Percentiles rank a stretch among this genome's conserved stretches.
Conservation (phyloP, 345 rosid genomes). For the Triadica sebifera region DNA sequence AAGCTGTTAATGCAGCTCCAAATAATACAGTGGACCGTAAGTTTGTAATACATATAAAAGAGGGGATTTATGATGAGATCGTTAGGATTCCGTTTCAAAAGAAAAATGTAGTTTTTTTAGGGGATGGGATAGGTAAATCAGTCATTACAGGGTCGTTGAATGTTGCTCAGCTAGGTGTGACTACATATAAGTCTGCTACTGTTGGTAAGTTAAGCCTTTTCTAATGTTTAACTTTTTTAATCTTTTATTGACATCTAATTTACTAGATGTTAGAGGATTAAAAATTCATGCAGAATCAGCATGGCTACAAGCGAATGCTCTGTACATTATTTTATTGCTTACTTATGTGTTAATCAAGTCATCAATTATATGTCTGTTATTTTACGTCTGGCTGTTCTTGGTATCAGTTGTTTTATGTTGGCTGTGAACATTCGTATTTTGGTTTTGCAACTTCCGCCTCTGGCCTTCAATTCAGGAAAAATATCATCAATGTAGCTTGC, state of each 20-base stretch:
- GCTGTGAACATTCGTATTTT: background rate
- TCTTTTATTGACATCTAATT: background rate
- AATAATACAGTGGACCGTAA: slow-evolving; percentile 30
- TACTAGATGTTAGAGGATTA: background rate
- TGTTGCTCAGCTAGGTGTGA: slow-evolving; percentile 57
- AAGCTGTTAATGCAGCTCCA: slow-evolving; percentile 77
- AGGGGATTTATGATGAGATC: slow-evolving; percentile 70
- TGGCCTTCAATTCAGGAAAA: background rate
- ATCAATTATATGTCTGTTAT: too few relatives aligned
- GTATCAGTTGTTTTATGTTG: background rate
- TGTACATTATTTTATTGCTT: background rate
- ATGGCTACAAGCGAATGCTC: background rate
- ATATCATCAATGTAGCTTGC: background rate
- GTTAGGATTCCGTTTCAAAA: slow-evolving; percentile 72
- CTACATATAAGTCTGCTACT: slow-evolving; percentile 73
- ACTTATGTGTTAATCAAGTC: too few relatives aligned
- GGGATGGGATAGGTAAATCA: slow-evolving; percentile 83
- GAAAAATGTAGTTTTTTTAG: slow-evolving; percentile 75
- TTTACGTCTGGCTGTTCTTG: background rate
- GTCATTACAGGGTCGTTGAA: slow-evolving; percentile 60
- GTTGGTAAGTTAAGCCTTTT: slow-evolving; percentile 51
- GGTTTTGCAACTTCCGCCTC: background rate
- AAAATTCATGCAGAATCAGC: background rate
- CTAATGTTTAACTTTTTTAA: background rate
- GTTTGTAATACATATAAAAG: slow-evolving; percentile 63